Evolutionary conservation across 106 monocot species (phyloP).

Genomic region (Xerophyta viscosa): DNA sequence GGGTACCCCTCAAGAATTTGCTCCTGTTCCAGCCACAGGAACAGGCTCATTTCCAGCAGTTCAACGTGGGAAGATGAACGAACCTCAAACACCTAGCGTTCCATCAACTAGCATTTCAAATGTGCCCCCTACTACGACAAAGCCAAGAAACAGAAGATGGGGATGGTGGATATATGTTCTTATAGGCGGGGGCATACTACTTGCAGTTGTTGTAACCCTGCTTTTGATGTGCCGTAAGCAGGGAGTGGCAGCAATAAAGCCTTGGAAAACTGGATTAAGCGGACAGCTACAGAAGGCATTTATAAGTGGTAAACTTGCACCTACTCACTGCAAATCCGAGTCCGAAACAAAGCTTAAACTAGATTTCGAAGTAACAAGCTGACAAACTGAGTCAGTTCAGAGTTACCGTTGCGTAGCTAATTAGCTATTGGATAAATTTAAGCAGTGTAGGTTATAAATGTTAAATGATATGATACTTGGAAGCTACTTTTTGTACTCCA

Average conservation of each 20-base stretch:
- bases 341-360: too few species aligned
- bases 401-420: too few species aligned
- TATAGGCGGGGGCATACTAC: conserved; percentile 18
- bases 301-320: conserved; percentile 41
- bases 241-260: conserved; percentile 20
- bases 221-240: conserved; percentile 21
- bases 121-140: too few species aligned
- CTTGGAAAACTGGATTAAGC: conserved; percentile 76
- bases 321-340: too few species aligned
- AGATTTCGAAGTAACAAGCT: too few species aligned
- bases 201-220: conserved; percentile 12
- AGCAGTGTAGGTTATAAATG: too few species aligned
- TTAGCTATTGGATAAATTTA: too few species aligned
- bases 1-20: conserved; percentile 9
- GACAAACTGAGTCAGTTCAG: too few species aligned
- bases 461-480: too few species aligned
- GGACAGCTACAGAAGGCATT: conserved; percentile 73
- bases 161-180: conserved; percentile 31
- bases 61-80: not conserved
- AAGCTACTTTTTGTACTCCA: too few species aligned
- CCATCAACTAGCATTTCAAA: too few species aligned
- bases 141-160: conserved; percentile 8
- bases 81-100: not conserved
- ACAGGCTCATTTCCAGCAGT: conserved; percentile 80
- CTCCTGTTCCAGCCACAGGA: conserved; percentile 42